These are phyloP conservation scores for Citrullus mucosospermus DNA, from an alignment of 306 rosid species.

Conservation along the genomic window DNA sequence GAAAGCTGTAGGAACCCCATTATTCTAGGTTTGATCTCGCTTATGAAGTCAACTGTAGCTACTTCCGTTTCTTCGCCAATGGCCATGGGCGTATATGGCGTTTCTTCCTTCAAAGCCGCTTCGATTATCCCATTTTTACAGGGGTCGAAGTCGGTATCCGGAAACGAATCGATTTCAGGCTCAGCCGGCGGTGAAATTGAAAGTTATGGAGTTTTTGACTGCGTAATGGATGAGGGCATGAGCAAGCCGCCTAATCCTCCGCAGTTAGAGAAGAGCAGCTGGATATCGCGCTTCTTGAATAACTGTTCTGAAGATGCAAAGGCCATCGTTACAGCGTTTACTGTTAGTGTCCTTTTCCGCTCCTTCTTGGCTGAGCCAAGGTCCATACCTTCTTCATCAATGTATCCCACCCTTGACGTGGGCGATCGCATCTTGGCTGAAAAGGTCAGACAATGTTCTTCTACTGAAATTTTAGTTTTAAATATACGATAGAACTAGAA, in stretches of 20 bases:
- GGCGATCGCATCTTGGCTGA: slow-evolving; percentile 92
- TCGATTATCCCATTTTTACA: slow-evolving; percentile 53
- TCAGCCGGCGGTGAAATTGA: slow-evolving; percentile 35
- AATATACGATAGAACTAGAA: not conserved
- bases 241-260: slow-evolving; percentile 6
- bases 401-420: slow-evolving; percentile 78
- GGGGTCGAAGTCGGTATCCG: slow-evolving; percentile 70
- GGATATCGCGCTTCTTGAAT: slow-evolving; percentile 50
- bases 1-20: slow-evolving; percentile 39
- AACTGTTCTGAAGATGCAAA: slow-evolving; percentile 63
- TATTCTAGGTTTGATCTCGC: slow-evolving; percentile 52
- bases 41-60: slow-evolving; percentile 56
- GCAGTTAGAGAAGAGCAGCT: slow-evolving; percentile 33
- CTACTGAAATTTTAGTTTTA: not conserved
- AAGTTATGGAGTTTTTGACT: slow-evolving; percentile 37
- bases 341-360: slow-evolving; percentile 56
- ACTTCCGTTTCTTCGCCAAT: slow-evolving; percentile 36
- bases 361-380: slow-evolving; percentile 85
- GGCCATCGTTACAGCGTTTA: slow-evolving; percentile 65
- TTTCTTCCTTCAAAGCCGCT: slow-evolving; percentile 45
- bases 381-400: slow-evolving; percentile 86
- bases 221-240: not conserved
- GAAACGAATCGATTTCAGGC: slow-evolving; percentile 39
- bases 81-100: slow-evolving; percentile 35
- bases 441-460: slow-evolving; percentile 41